Percentiles rank a stretch among this genome's conserved stretches.
Evolutionary conservation across 148 eudicot genomes (phyloP).

Genomic region (Silene conica): DNA sequence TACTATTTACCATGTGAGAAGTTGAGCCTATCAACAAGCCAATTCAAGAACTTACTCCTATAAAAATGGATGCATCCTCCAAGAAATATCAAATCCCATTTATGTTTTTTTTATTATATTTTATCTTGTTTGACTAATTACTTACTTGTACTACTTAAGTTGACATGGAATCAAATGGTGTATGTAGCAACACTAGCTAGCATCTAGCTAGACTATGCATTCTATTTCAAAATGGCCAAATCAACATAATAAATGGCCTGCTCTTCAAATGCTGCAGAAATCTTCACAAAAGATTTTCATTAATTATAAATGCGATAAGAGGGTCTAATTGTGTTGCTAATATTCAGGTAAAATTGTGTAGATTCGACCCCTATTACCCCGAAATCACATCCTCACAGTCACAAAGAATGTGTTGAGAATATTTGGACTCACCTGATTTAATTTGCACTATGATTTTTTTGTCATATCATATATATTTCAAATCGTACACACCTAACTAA

Average conservation of each 20-base stretch:
- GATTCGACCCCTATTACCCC: too few species aligned
- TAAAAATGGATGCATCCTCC: constrained; percentile 14
- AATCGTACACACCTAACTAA: neutral
- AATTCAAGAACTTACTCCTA: neutral
- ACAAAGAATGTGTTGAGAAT: too few species aligned
- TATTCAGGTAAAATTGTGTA: too few species aligned
- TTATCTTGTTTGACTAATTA: neutral
- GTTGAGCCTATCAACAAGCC: constrained; percentile 11
- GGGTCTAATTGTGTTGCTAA: too few species aligned
- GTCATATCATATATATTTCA: constrained; percentile 1
- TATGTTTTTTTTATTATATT: neutral
- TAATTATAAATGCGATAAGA: neutral
- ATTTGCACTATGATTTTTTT: neutral
- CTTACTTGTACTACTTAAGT: neutral
- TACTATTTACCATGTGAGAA: constrained; percentile 10
- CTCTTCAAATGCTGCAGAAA: constrained; percentile 5
- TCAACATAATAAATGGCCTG: neutral
- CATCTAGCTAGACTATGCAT: neutral
- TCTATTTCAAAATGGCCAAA: neutral
- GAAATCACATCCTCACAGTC: too few species aligned
- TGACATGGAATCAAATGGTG: neutral
- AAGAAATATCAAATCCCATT: constrained; percentile 23
- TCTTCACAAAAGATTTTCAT: neutral
- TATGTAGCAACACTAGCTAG: neutral
- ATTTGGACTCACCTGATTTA: too few species aligned